These are phyloP conservation scores for Paraphoma sp. DNA, from an alignment of 2,329 filamentous ascomycete genomes.

Conservation along the genomic window DNA sequence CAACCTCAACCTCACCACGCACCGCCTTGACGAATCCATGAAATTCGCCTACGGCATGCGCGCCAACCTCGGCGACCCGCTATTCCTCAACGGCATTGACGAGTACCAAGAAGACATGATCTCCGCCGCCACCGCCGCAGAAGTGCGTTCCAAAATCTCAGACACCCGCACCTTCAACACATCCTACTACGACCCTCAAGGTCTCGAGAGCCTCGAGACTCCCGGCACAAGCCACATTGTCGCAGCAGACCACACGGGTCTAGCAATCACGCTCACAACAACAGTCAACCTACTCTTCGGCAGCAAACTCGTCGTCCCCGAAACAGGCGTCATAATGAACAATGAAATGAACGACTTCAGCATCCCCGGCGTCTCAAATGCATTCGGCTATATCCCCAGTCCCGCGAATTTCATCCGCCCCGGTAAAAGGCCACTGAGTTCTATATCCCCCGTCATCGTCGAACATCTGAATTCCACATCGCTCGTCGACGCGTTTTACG, in stretches of 20 bases:
- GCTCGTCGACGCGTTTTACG: conserved; percentile 59
- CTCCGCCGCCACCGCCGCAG: conserved; percentile 62
- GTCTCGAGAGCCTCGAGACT: conserved; percentile 70
- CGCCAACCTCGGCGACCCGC: conserved; percentile 81
- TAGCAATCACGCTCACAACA: conserved; percentile 82
- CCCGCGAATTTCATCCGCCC: conserved; percentile 82
- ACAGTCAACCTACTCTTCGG: conserved; percentile 91
- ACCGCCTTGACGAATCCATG: conserved; percentile 87
- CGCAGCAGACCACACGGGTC: conserved; percentile 72
- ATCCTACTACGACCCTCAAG: conserved; percentile 73
- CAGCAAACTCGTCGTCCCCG: conserved; percentile 76
- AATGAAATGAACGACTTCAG: conserved; percentile 68
- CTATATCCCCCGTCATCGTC: conserved; percentile 80
- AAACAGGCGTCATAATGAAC: conserved; percentile 80
- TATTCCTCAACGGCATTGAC: conserved; percentile 69
- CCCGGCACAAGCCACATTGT: conserved; percentile 78
- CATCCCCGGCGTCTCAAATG: conserved; percentile 77
- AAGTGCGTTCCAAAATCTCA: conserved; percentile 71
- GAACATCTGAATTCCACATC: conserved; percentile 65
- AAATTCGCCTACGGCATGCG: conserved; percentile 84
- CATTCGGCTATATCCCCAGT: conserved; percentile 84
- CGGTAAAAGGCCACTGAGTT: conserved; percentile 82
- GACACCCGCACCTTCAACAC: conserved; percentile 76
- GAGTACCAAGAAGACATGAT: conserved; percentile 73
- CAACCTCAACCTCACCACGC: conserved; percentile 71